Evolutionary conservation across 2,329 filamentous ascomycete species (phyloP).

Genomic region (Cercospora sp.): DNA sequence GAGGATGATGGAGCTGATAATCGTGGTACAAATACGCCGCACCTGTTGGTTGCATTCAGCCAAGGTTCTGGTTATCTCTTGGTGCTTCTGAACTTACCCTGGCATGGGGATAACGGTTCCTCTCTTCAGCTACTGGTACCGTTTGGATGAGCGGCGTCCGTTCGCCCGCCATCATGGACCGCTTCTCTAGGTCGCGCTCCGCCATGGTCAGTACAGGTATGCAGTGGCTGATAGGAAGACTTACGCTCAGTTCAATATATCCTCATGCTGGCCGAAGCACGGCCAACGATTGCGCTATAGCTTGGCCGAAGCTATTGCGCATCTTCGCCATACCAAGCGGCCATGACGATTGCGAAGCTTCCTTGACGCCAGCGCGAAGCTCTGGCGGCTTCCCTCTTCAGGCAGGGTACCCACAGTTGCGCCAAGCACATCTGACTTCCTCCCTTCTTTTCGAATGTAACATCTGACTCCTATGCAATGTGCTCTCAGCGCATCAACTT

Average conservation of each 20-base stretch:
- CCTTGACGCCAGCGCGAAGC: slow-evolving; percentile 2
- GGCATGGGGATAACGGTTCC: slow-evolving; percentile 53
- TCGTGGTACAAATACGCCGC: slow-evolving; percentile 66
- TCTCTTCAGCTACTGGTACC: slow-evolving; percentile 56
- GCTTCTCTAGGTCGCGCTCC: slow-evolving; percentile 26
- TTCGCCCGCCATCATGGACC: slow-evolving; percentile 52
- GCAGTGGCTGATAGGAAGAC: slow-evolving; percentile 1
- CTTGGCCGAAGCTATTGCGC: slow-evolving; percentile 26
- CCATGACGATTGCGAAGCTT: slow-evolving; percentile 15
- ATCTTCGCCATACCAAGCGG: slow-evolving; percentile 23
- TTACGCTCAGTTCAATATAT: background rate
- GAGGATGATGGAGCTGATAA: slow-evolving; percentile 42
- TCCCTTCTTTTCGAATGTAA: background rate
- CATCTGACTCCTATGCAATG: background rate
- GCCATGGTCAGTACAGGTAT: slow-evolving; percentile 22
- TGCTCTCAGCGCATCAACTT: background rate
- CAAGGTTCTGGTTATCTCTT: background rate
- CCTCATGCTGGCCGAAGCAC: slow-evolving; percentile 16
- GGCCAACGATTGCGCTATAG: slow-evolving; percentile 20
- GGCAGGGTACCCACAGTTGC: background rate
- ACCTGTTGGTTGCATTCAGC: slow-evolving; percentile 37
- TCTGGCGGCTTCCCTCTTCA: slow-evolving; percentile 2
- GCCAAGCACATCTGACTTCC: slow-evolving; percentile 1
- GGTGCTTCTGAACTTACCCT: slow-evolving; percentile 27
- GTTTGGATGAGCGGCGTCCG: slow-evolving; percentile 67